Conservation (phyloP, 805 yeast genomes). For the Candida argentea region DNA sequence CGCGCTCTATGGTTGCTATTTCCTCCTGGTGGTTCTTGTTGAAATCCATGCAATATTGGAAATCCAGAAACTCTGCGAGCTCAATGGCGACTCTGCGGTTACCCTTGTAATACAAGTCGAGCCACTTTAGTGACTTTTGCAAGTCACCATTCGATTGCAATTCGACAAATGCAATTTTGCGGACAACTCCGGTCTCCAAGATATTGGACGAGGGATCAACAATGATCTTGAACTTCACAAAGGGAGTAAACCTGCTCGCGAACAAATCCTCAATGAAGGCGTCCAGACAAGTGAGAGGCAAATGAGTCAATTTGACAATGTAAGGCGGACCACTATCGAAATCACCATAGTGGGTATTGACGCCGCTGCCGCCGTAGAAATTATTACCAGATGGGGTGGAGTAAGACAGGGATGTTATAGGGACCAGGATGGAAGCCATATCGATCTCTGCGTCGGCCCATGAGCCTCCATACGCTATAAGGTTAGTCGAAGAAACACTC, state of each 20-base stretch:
- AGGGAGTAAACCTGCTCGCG: conserved; percentile 49
- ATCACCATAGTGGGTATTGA: conserved; percentile 1
- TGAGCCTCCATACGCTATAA: conserved; percentile 33
- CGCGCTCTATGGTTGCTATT: conserved; percentile 21
- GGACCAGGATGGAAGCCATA: conserved; percentile 35
- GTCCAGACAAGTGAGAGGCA: conserved; percentile 47
- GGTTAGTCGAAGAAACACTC: conserved; percentile 9
- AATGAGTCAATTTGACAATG: conserved; percentile 50
- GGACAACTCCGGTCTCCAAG: conserved; percentile 26
- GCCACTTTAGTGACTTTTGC: conserved; percentile 53
- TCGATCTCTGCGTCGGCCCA: conserved; percentile 40
- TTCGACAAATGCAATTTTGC: conserved; percentile 58
- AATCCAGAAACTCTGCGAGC: conserved; percentile 30
- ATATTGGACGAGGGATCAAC: conserved; percentile 37
- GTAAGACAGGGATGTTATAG: conserved; percentile 17
- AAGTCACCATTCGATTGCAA: conserved; percentile 41
- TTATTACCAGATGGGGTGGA: conserved; percentile 1
- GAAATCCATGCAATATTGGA: conserved; percentile 28
- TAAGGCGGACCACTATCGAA: conserved; percentile 43
- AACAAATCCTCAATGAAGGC: conserved; percentile 49
- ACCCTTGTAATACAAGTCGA: conserved; percentile 42
- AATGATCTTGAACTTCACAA: conserved; percentile 50
- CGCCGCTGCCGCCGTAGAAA: conserved; percentile 3
- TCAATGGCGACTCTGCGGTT: conserved; percentile 29
- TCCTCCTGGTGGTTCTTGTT: conserved; percentile 25